These are phyloP conservation scores for Alternaria sp. DNA, from an alignment of 2,329 filamentous ascomycete species.

Conservation along the genomic window DNA sequence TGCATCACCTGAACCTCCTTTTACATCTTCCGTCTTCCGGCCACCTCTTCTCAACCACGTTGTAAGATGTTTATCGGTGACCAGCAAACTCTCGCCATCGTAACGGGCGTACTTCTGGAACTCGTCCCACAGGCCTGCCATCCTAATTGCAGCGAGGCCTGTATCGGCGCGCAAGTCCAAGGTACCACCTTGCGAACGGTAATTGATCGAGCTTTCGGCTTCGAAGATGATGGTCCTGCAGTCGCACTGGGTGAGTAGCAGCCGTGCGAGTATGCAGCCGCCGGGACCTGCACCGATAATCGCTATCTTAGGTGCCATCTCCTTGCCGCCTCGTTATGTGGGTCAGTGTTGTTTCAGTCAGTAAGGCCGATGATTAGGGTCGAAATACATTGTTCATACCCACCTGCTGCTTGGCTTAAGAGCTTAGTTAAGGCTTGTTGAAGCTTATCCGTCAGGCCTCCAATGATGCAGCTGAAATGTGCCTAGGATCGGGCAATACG, in stretches of 20 bases:
- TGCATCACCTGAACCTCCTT: conserved; percentile 24
- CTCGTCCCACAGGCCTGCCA: conserved; percentile 60
- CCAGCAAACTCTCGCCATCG: conserved; percentile 54
- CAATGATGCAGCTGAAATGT: background rate
- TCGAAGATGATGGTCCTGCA: conserved; percentile 61
- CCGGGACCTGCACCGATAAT: conserved; percentile 54
- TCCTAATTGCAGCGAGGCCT: conserved; percentile 61
- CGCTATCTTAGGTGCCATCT: conserved; percentile 43
- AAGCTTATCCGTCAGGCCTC: background rate
- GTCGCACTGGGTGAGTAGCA: conserved; percentile 56
- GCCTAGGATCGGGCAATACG: background rate
- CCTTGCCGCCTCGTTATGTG: background rate
- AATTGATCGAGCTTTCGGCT: conserved; percentile 40
- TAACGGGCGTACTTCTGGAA: conserved; percentile 56
- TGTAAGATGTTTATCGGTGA: conserved; percentile 50
- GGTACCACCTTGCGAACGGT: conserved; percentile 54
- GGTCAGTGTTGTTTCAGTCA: background rate
- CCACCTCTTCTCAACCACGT: conserved; percentile 32
- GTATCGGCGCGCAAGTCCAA: conserved; percentile 63
- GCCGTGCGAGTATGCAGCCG: conserved; percentile 62
- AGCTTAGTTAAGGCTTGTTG: background rate
- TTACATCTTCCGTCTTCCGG: conserved; percentile 14
- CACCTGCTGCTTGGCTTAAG: background rate
- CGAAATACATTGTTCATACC: background rate
- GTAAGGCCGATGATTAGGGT: background rate